Percentiles rank a stretch among this genome's conserved stretches.
These are phyloP conservation scores for Polyporus tsugae DNA, from an alignment of 1,284 basidiomycete genomes.

Conservation along the genomic window DNA sequence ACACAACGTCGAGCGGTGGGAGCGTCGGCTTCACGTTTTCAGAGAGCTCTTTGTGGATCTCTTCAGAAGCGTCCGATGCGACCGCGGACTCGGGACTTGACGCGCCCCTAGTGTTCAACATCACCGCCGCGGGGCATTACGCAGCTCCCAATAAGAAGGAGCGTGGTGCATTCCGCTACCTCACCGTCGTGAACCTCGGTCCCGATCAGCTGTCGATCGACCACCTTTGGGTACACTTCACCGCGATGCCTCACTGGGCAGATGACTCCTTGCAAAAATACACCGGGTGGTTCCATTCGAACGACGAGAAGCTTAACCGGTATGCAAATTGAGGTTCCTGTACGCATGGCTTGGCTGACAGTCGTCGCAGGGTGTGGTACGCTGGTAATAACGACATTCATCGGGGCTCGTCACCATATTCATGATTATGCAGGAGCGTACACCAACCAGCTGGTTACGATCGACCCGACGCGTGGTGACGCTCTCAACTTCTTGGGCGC, in stretches of 20 bases:
- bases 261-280: conserved; percentile 23
- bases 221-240: conserved; percentile 31
- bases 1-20: conserved; percentile 19
- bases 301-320: conserved; percentile 32
- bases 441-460: conserved; percentile 28
- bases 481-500: conserved; percentile 8
- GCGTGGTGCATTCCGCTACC: conserved; percentile 31
- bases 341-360: background rate
- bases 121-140: conserved; percentile 18
- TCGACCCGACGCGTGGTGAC: conserved; percentile 24
- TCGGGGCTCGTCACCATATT: background rate
- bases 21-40: conserved; percentile 29
- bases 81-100: conserved; percentile 24
- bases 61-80: conserved; percentile 24
- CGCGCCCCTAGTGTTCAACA: conserved; percentile 27
- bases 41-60: conserved; percentile 30
- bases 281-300: conserved; percentile 31
- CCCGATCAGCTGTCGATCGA: conserved; percentile 10
- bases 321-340: background rate
- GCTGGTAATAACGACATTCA: conserved; percentile 17
- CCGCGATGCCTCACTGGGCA: conserved; percentile 32
- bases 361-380: conserved; percentile 24
- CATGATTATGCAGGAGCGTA: conserved; percentile 24
- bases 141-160: conserved; percentile 26
- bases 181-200: conserved; percentile 29